Percentiles rank a stretch among this genome's conserved stretches.
Evolutionary conservation across 1,284 basidiomycete species (phyloP).

Genomic region (Ustilago curta): DNA sequence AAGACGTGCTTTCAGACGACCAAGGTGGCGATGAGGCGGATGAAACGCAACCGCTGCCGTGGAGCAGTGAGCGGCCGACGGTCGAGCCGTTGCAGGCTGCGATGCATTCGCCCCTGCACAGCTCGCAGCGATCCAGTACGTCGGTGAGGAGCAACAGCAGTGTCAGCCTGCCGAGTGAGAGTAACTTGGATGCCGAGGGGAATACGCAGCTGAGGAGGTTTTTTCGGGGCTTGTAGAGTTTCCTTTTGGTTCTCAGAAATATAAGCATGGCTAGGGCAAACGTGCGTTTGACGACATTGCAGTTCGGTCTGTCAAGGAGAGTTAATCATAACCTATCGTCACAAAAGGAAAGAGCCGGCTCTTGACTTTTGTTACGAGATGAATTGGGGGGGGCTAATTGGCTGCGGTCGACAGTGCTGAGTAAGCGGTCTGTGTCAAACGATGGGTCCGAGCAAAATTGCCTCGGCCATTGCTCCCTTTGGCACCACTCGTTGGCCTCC

Average conservation of each 20-base stretch:
- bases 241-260: not conserved
- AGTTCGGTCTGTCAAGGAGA: no score
- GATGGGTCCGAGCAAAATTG: conserved; percentile 48
- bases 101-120: not conserved
- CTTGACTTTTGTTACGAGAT: no score
- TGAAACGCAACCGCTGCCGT: conserved; percentile 36
- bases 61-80: conserved; percentile 5
- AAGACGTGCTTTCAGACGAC: conserved; percentile 36
- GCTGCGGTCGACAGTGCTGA: not conserved
- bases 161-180: conserved; percentile 22
- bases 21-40: conserved; percentile 5
- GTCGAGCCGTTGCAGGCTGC: no score
- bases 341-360: no score
- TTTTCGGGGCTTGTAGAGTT: conserved; percentile 18
- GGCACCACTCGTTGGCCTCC: conserved; percentile 1
- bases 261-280: not conserved
- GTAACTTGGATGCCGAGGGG: conserved; percentile 6
- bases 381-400: no score
- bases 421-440: conserved; percentile 6
- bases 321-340: no score
- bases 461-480: conserved; percentile 18
- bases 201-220: conserved; percentile 22
- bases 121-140: conserved; percentile 7
- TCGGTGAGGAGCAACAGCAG: conserved; percentile 5
- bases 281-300: no score